These are phyloP conservation scores for Eucalyptus grandis DNA, from an alignment of 345 rosid genomes.

Conservation along the genomic window DNA sequence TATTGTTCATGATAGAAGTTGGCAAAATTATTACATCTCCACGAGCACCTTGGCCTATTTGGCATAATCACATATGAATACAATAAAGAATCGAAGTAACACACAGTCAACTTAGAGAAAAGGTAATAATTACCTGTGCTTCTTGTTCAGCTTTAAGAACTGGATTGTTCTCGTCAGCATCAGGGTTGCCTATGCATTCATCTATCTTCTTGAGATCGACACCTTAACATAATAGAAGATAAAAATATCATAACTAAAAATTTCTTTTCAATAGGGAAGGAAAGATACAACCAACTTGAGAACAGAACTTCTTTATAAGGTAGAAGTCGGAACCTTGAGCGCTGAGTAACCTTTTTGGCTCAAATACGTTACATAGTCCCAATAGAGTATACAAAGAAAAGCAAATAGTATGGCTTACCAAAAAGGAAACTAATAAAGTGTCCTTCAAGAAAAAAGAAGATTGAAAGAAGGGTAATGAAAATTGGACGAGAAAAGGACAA, in stretches of 20 bases:
- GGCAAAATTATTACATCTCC: not conserved
- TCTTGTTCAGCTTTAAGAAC: constrained; percentile 29
- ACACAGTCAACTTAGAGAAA: not conserved
- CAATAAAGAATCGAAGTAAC: not conserved
- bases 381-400: not conserved
- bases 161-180: constrained; percentile 12
- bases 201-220: constrained; percentile 17
- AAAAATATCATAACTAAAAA: not conserved
- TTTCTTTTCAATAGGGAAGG: not conserved
- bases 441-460: not conserved
- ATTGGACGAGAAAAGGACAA: not conserved
- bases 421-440: not conserved
- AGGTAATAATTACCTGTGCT: constrained; percentile 9
- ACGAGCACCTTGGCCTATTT: not conserved
- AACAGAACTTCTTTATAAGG: not conserved
- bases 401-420: not conserved
- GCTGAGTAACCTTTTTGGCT: not conserved
- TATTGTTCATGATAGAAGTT: not conserved
- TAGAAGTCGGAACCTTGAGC: not conserved
- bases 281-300: not conserved
- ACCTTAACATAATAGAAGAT: not conserved
- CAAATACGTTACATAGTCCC: not conserved
- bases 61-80: not conserved
- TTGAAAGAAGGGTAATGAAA: not conserved
- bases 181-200: constrained; percentile 23